phyloP scores from a whole-genome alignment of 768 basidiomycete genomes.

The Pulveroboletus ravenelii region DNA sequence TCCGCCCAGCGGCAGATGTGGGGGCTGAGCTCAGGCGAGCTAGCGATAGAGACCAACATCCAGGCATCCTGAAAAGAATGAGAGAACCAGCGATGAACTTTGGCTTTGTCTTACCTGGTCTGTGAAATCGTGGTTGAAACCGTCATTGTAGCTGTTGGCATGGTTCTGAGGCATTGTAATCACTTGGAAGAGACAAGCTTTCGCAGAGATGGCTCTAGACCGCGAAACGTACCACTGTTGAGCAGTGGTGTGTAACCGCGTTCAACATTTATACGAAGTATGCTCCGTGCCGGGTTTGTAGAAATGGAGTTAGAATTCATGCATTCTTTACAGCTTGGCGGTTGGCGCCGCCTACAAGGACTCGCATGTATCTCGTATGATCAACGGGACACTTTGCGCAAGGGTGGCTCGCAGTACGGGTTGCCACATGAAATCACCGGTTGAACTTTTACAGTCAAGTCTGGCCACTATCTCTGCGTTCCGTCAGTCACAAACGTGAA shows the following conservation, averaged over 20 bases:
- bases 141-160: conserved; percentile 14
- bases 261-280: conserved; percentile 18
- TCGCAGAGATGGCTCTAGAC: background rate
- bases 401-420: background rate
- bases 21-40: conserved; percentile 23
- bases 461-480: background rate
- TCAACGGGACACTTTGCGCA: background rate
- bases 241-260: background rate
- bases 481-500: background rate
- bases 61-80: conserved; percentile 19
- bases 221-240: background rate
- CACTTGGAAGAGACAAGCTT: background rate
- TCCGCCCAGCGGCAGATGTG: conserved; percentile 25
- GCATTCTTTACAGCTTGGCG: conserved; percentile 24
- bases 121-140: conserved; percentile 28
- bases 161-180: conserved; percentile 18
- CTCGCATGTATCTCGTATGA: conserved; percentile 17
- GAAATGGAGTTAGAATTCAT: background rate
- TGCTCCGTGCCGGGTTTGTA: background rate
- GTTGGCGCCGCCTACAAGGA: conserved; percentile 7
- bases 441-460: background rate
- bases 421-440: conserved; percentile 9
- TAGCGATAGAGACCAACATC: conserved; percentile 25
- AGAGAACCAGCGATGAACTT: conserved; percentile 3
- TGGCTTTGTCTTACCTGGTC: conserved; percentile 21